phyloP scores from a whole-genome alignment of 164 flowering plant genomes.

The Magnolia officinalis region DNA sequence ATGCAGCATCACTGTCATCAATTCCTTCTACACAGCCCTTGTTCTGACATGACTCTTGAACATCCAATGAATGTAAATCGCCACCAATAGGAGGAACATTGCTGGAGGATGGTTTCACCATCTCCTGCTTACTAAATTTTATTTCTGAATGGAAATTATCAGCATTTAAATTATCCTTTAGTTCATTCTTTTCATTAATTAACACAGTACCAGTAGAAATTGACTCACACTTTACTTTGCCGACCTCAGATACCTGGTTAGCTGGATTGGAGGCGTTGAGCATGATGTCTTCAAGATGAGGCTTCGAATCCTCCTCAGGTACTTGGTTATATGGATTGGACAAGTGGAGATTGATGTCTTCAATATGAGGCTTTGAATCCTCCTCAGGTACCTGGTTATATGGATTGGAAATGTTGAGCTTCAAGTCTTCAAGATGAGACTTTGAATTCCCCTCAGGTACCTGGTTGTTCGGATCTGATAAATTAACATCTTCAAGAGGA shows the following conservation, averaged over 20 bases:
- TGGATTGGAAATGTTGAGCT: not conserved
- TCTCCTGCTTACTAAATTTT: conserved; percentile 66
- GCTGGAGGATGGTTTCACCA: conserved; percentile 67
- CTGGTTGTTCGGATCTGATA: not conserved
- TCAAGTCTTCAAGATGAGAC: not conserved
- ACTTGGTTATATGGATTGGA: conserved; percentile 10
- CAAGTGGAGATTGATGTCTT: not conserved
- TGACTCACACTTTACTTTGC: conserved; percentile 86
- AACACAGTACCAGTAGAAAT: conserved; percentile 86
- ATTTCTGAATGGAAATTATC: conserved; percentile 83
- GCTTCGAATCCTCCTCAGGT: conserved; percentile 26
- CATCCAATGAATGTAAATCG: conserved; percentile 58
- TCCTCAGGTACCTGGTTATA: conserved; percentile 12
- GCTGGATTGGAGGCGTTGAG: conserved; percentile 33
- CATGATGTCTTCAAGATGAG: conserved; percentile 23
- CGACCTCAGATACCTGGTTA: conserved; percentile 93
- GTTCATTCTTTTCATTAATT: conserved; percentile 86
- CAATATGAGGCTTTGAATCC: not conserved
- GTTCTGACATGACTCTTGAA: conserved; percentile 51
- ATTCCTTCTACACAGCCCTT: conserved; percentile 27
- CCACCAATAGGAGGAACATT: conserved; percentile 56
- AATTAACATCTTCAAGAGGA: not conserved
- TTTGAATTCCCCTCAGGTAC: not conserved
- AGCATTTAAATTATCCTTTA: conserved; percentile 86
- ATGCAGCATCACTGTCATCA: conserved; percentile 34